A percentile compares a stretch with the other conserved stretches of the same genome.
phyloP scores from a whole-genome alignment of 495 filamentous ascomycete species.

The Cercophora sp. region DNA sequence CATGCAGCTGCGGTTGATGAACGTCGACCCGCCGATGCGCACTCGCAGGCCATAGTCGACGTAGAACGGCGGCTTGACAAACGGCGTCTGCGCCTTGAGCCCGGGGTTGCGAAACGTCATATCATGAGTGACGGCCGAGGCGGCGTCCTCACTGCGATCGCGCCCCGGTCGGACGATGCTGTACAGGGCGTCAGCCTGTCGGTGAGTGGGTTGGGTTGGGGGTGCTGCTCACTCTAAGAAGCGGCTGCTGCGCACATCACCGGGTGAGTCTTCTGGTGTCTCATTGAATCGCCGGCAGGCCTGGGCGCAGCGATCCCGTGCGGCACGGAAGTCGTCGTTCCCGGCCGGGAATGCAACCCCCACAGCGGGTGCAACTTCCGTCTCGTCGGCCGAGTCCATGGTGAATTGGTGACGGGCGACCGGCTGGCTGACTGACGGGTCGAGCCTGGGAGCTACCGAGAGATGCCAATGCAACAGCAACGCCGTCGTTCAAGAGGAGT shows the following conservation, averaged over 20 bases:
- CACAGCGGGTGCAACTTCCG: background rate
- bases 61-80: slow-evolving; percentile 33
- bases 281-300: slow-evolving; percentile 35
- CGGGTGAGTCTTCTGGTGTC: slow-evolving; percentile 32
- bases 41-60: slow-evolving; percentile 35
- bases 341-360: slow-evolving; percentile 31
- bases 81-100: slow-evolving; percentile 29
- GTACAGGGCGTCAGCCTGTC: too few relatives aligned
- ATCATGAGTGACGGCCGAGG: slow-evolving; percentile 28
- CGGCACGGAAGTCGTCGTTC: slow-evolving; percentile 32
- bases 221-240: slow-evolving; percentile 30
- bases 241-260: slow-evolving; percentile 22
- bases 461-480: slow-evolving; percentile 2
- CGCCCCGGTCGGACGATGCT: slow-evolving; percentile 33
- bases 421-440: background rate
- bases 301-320: slow-evolving; percentile 25
- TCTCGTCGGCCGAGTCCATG: slow-evolving; percentile 9
- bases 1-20: slow-evolving; percentile 34
- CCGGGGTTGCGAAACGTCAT: slow-evolving; percentile 30
- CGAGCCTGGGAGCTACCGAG: slow-evolving; percentile 11
- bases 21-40: slow-evolving; percentile 29
- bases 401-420: background rate
- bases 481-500: background rate
- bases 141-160: slow-evolving; percentile 20
- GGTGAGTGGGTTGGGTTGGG: background rate